phyloP scores from a whole-genome alignment of 805 yeast species.

The Kurtzmaniella fragi region DNA sequence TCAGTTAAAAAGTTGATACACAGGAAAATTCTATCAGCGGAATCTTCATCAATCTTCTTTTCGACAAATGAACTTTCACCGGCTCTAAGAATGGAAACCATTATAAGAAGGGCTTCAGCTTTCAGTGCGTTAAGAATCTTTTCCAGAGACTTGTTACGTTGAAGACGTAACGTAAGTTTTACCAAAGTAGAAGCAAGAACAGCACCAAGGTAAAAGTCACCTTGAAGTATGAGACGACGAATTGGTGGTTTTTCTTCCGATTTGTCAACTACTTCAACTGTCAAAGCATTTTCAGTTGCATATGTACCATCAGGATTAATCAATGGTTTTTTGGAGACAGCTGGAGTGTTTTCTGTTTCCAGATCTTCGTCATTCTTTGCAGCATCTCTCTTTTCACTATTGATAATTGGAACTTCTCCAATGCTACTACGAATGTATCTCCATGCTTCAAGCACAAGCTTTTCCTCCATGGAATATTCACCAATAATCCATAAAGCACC shows the following conservation, averaged over 20 bases:
- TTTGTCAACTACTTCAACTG: constrained; percentile 32
- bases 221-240: constrained; percentile 74
- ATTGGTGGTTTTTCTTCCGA: constrained; percentile 56
- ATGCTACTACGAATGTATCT: constrained; percentile 72
- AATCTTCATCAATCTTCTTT: constrained; percentile 89
- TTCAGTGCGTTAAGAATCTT: constrained; percentile 72
- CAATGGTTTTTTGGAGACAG: constrained; percentile 46
- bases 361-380: constrained; percentile 26
- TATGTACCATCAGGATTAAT: constrained; percentile 98
- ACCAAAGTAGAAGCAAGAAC: constrained; percentile 84
- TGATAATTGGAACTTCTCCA: constrained; percentile 88
- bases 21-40: constrained; percentile 89
- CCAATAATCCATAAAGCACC: constrained; percentile 96
- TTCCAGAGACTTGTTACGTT: constrained; percentile 49
- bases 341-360: constrained; percentile 27
- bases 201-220: constrained; percentile 88
- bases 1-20: constrained; percentile 78
- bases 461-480: constrained; percentile 73
- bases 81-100: constrained; percentile 87
- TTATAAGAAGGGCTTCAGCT: constrained; percentile 89
- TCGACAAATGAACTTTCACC: constrained; percentile 67
- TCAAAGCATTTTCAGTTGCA: constrained; percentile 87
- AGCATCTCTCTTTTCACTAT: constrained; percentile 52
- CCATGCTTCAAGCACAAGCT: constrained; percentile 81
- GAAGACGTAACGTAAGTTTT: constrained; percentile 76